Percentiles rank a stretch among this genome's conserved stretches.
Conservation (phyloP, 2,329 filamentous ascomycete species). For the Trichoderma harzianum region DNA sequence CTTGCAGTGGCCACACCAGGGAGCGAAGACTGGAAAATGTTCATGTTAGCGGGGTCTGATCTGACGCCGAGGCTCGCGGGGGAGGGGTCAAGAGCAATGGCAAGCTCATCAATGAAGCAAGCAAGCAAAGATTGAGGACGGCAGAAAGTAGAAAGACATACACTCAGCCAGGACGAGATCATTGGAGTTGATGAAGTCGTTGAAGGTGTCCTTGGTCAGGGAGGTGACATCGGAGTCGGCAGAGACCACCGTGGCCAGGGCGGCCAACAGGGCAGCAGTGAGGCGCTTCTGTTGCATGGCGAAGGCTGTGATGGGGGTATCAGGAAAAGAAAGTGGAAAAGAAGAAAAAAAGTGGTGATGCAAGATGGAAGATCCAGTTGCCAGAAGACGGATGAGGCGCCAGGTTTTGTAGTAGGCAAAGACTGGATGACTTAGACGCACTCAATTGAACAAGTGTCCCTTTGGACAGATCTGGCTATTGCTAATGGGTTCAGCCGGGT, state of each 20-base stretch:
- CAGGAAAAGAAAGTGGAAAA: not conserved
- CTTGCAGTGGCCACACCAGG: conserved; percentile 99
- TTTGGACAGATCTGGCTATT: conserved; percentile 26
- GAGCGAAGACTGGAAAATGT: conserved; percentile 70
- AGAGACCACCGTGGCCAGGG: conserved; percentile 55
- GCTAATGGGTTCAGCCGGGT: not conserved
- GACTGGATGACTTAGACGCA: conserved; percentile 19
- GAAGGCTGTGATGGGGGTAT: conserved; percentile 21
- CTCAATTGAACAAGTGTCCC: conserved; percentile 46
- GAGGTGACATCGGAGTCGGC: conserved; percentile 78
- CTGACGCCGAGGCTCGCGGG: not conserved
- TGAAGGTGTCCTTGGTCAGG: conserved; percentile 82
- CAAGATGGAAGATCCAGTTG: conserved; percentile 21
- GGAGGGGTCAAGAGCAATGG: not conserved
- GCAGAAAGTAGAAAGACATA: conserved; percentile 51
- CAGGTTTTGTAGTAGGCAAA: conserved; percentile 35
- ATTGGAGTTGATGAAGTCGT: conserved; percentile 79
- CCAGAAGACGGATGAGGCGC: conserved; percentile 27
- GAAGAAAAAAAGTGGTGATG: conserved; percentile 18
- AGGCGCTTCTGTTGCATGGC: conserved; percentile 51
- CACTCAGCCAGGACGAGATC: conserved; percentile 92
- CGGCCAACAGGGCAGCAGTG: conserved; percentile 53
- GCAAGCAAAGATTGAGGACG: not conserved
- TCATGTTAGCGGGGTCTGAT: conserved; percentile 34
- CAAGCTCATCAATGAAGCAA: not conserved